phyloP scores from a whole-genome alignment of 78 protist genomes.

The Guillardia theta region DNA sequence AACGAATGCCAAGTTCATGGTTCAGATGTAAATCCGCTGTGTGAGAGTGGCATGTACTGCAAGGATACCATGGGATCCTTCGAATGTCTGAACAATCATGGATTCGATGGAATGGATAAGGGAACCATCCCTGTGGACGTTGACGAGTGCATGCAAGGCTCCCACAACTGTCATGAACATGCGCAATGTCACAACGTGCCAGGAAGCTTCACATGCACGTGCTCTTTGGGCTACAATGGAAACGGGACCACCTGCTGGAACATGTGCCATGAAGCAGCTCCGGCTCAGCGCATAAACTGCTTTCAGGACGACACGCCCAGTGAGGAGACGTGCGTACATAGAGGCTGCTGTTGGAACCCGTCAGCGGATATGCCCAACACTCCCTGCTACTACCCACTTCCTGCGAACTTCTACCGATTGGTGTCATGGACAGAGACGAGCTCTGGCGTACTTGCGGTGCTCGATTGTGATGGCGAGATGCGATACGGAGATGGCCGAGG shows the following conservation, averaged over 20 bases:
- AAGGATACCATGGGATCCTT: no score
- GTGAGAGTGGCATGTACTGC: no score
- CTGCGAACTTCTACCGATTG: neutral
- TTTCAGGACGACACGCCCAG: neutral
- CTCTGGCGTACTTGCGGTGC: neutral
- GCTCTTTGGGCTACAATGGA: neutral
- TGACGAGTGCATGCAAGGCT: neutral
- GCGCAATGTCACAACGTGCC: neutral
- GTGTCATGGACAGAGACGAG: neutral
- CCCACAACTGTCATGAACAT: neutral
- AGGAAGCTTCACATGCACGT: neutral
- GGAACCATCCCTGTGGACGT: no score
- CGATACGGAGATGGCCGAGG: neutral
- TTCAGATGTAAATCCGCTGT: no score
- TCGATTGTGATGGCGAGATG: neutral
- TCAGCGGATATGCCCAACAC: neutral
- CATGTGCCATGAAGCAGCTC: neutral
- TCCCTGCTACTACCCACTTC: neutral
- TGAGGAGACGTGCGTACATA: neutral
- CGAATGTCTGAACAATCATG: no score
- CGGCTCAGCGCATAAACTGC: conserved; percentile 22
- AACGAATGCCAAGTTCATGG: no score
- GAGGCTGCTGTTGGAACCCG: conserved; percentile 22
- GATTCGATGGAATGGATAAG: no score
- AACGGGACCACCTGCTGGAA: neutral